Percentiles rank a stretch among this genome's conserved stretches.
These are phyloP conservation scores for Aspergillus pseudoviridinutans DNA, from an alignment of 2,329 filamentous ascomycete species.

Conservation along the genomic window DNA sequence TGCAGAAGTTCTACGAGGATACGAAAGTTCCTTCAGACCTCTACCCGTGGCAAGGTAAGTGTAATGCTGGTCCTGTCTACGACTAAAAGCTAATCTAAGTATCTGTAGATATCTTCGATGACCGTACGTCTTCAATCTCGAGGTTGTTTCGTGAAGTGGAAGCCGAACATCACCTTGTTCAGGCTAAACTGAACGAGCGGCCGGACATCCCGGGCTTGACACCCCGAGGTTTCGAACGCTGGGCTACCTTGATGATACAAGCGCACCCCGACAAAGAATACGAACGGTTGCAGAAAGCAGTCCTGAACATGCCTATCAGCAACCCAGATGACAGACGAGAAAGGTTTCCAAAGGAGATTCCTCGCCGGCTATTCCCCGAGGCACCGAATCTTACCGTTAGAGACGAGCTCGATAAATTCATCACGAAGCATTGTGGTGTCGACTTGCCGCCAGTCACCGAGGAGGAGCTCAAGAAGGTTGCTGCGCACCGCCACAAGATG, in stretches of 20 bases:
- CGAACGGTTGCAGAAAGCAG: constrained; percentile 63
- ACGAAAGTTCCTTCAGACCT: constrained; percentile 62
- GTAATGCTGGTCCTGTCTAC: neutral
- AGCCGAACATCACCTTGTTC: constrained; percentile 63
- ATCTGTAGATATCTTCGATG: constrained; percentile 51
- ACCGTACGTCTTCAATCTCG: constrained; percentile 51
- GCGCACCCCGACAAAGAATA: constrained; percentile 75
- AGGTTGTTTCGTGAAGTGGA: constrained; percentile 54
- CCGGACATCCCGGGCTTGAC: constrained; percentile 64
- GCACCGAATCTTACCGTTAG: constrained; percentile 54
- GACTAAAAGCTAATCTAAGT: constrained; percentile 10
- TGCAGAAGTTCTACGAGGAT: constrained; percentile 68
- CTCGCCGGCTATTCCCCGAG: constrained; percentile 66
- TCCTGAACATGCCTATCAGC: constrained; percentile 67
- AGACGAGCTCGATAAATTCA: constrained; percentile 57
- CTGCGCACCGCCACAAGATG: constrained; percentile 20
- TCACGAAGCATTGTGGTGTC: constrained; percentile 52
- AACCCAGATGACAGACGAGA: constrained; percentile 64
- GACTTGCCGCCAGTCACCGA: constrained; percentile 41
- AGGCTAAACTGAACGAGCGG: constrained; percentile 47
- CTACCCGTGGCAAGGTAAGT: constrained; percentile 64
- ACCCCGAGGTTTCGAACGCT: constrained; percentile 63
- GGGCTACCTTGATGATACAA: constrained; percentile 68
- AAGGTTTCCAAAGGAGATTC: constrained; percentile 73
- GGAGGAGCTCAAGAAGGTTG: constrained; percentile 34